Base-by-base conservation (phyloP, 768 basidiomycete species). In the Boletus coccyginus region DNA sequence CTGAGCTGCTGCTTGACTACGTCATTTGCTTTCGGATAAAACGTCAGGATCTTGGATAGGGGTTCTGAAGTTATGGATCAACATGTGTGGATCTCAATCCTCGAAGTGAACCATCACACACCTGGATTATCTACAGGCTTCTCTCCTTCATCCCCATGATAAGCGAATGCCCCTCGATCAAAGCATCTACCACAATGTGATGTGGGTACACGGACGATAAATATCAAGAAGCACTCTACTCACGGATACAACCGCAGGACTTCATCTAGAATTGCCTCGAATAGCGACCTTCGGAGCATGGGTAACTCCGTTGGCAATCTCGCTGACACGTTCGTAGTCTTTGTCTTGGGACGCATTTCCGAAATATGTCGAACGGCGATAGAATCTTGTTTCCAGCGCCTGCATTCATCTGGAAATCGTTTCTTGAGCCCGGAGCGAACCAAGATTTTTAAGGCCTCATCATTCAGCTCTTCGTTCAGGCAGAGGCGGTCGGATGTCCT, bases 391-490 rank as follows among this genome's bases (percentile, higher is more conserved):
- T 27, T 27, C 27, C 27, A 27, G 27, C 27, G 27, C 27, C 27
- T 27, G 27, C 27, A 27, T 5, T 27, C 27, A 27, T 6, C 27
- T 6, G 27, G 5, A 31, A 63, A 75, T 11, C 73, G 68, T 24
- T 53, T 63, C 8, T 54, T 43, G 0, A 78, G 66, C 1, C 75
- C 77, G 3, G 47, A 36, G 16, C 17, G 39, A 21, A 72, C 46
- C 7, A 78, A 59, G 1, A 71, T 67, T 5, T 33, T 54, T 0
- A 77, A 3, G 0, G 64, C 63, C 0, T 67, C 63, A 2, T 67
- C 69, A 7, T 62, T 57, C 17, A 75, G 21, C 5, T 59, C 48
- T 17, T 68, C 62, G 3, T 24, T 59, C 17, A 77, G 7, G 9
- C 52, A 44, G 16, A 77, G 53, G 13, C 51, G 47, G 38, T 70